Evolutionary conservation across 1,284 basidiomycete species (phyloP).

Genomic region (Coriolopsis trogii): DNA sequence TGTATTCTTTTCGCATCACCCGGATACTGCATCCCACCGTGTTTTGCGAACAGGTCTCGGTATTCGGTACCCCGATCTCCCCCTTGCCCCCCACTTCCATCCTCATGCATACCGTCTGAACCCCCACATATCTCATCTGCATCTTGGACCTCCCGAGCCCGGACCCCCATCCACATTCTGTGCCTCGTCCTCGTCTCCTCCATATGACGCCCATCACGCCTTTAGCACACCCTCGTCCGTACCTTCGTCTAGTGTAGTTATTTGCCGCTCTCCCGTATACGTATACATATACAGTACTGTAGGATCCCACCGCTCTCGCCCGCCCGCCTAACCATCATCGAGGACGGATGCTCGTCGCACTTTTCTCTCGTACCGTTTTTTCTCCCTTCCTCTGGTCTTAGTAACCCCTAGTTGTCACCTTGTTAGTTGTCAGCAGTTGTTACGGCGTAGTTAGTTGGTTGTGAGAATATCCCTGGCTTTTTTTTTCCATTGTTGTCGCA

Average conservation of each 20-base stretch:
- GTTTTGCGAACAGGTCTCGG: no score
- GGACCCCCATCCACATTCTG: not conserved
- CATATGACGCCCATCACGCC: constrained; percentile 11
- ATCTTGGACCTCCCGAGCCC: not conserved
- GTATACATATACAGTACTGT: constrained; percentile 18
- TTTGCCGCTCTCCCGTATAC: no score
- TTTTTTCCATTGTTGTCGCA: not conserved
- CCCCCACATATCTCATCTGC: not conserved
- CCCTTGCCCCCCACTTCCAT: no score
- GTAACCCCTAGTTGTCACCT: not conserved
- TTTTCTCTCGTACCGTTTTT: not conserved
- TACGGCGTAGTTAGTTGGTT: not conserved
- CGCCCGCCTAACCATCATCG: no score
- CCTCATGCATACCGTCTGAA: not conserved
- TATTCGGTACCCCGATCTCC: no score
- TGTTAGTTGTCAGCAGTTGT: not conserved
- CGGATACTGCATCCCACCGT: not conserved
- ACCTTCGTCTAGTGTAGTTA: constrained; percentile 7
- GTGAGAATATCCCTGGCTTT: no score
- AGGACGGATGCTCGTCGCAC: constrained; percentile 9
- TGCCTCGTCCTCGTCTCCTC: constrained; percentile 4
- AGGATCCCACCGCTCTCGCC: constrained; percentile 8
- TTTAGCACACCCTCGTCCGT: not conserved
- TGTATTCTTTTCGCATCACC: not conserved
- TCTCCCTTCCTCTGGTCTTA: not conserved